Base-by-base conservation (phyloP, 2,329 filamentous ascomycete species). In the Berkeleyomyces rouxiae region DNA sequence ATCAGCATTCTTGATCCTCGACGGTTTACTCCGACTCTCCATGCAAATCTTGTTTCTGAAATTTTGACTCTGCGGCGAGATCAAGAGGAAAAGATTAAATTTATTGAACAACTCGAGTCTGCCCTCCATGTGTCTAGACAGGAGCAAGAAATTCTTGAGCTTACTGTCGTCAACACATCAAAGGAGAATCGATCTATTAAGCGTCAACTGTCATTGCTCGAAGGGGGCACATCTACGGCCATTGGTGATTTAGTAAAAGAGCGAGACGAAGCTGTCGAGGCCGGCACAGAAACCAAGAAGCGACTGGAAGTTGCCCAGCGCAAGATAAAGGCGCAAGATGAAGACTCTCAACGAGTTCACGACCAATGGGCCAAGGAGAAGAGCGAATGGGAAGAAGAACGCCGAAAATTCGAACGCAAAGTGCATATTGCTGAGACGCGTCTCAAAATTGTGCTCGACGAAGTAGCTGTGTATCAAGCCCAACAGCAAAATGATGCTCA, bases 41-140 rank as follows among this genome's bases (percentile, higher is more conserved):
- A 97, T 72, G 93, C 93, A 7, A 96, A 89, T 59, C 77, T 99
- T 5, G 92, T 99, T 0, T 92, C 92, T 0, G 93, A 99, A 72
- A 99, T 99, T 66, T 77, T 99, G 46, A 83, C 85, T 1, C 75
- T 99, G 59, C 84, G 91, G 31, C 81, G 93, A 64, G 93, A 99
- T 67, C 83, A 97, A 66, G 93, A 99, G 70, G 89, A 88, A 49
- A 96, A 96, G 74, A 82, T 86, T 53, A 88, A 84, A 68, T 81
- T 90, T 61, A 96, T 99, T 62, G 91, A 96, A 70, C 84, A 82
- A 61, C 78, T 99, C 13, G 93, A 99, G 73, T 77, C 79, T 1
- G 84, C 80, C 36, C 75, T 99, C 42, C 84, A 95, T 66, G 75
- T 81, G 1, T 79, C 84, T 0, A 84, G 84, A 62, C 80, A 82